Evolutionary conservation across 2,329 filamentous ascomycete genomes (phyloP).

Genomic region (Aspergillus thermomutatus): DNA sequence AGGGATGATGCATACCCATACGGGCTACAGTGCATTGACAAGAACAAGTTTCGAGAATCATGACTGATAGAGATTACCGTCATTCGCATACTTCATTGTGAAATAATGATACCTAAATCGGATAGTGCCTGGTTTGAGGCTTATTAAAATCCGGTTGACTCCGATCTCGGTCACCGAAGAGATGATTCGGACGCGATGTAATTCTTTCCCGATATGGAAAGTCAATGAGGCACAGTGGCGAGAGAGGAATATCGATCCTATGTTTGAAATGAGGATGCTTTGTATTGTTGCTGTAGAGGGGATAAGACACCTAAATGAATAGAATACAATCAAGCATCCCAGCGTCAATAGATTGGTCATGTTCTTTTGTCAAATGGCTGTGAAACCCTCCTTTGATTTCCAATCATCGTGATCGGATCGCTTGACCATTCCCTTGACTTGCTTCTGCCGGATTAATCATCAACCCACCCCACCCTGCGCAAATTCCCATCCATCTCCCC

Average conservation of each 20-base stretch:
- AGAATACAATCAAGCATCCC: neutral
- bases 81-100: neutral
- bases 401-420: neutral
- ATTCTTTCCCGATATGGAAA: neutral
- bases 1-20: too few species aligned
- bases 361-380: neutral
- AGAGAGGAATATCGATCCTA: neutral
- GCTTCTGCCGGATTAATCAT: constrained; percentile 2
- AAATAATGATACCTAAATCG: neutral
- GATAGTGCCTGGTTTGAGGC: neutral
- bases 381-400: neutral
- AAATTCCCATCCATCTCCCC: neutral
- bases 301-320: neutral
- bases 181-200: neutral
- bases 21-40: too few species aligned
- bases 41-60: too few species aligned
- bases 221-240: neutral
- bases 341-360: neutral
- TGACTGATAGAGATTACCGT: too few species aligned
- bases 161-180: neutral
- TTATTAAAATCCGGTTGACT: neutral
- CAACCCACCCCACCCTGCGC: neutral
- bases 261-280: neutral
- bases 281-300: neutral
- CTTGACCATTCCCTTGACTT: neutral